Evolutionary conservation across 2,329 filamentous ascomycete genomes (phyloP), one percentile per base, ranked within the genome.

Genomic region (Amauroascus verrucosus): DNA sequence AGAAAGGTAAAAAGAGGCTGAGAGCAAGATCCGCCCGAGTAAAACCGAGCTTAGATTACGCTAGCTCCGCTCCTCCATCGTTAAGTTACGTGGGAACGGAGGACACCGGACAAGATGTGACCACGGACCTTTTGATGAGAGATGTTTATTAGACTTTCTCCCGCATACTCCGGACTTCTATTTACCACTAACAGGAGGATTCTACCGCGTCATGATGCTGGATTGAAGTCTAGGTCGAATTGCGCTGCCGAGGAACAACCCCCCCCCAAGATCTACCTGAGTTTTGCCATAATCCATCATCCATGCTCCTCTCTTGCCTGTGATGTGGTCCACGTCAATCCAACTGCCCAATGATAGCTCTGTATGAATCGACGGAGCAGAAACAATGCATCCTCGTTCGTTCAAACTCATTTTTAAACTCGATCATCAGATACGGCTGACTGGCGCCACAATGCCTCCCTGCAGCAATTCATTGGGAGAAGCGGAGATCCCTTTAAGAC

Each of bases 361-460:
- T 13, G 13, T n/a, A 24, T 35, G 11, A 9, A 48, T 37, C 30
- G 13, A 28, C 11, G 14, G 18, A 48, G 30, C 45, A 35, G 43
- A 16, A 46, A 32, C 26, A 46, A 33, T 16, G 40, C 44, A 33
- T 38, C 20, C 33, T 48, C n/a, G 46, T 48, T 38, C 20, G 46
- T 22, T 24, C 20, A 38, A 48, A 26, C 20, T 48, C 32, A 40
- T 22, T 47, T 48, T 38, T 33, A 48, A 24, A 18, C 26, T 46
- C 8, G 26, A 46, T 46, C 44, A 33, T 33, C 14, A 37, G 30
- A 35, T 48, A 24, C 20, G 32, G 45, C 1, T 22, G 45, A 37
- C 14, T 30, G 11, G 26, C 26, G 20, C 48, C 32, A 28, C 32
- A 16, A 18, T 13, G 7, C 33, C 26, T 24, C 32, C 3, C 26